Percentiles rank a stretch among this genome's conserved stretches.
Conservation (phyloP, 805 yeast genomes). For the Lachancea meyersii region DNA sequence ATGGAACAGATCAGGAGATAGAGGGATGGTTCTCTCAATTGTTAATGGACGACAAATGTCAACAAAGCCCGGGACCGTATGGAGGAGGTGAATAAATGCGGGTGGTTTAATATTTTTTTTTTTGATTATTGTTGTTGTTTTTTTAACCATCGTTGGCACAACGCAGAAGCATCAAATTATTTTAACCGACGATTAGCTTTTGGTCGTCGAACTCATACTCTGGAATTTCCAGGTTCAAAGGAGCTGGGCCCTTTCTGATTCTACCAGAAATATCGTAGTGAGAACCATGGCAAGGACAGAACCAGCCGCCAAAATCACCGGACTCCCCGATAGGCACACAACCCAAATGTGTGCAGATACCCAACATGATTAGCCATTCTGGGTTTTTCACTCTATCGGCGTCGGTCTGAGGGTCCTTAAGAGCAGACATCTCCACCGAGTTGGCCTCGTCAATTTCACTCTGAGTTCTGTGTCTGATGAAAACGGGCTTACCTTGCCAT, state of each 20-base stretch:
- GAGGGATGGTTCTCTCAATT: neutral
- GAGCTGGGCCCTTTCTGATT: conserved; percentile 99
- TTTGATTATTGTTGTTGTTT: neutral
- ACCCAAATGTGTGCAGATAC: conserved; percentile 99
- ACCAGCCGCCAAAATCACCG: conserved; percentile 99
- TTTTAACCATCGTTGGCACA: too few species aligned
- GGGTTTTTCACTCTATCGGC: conserved; percentile 92
- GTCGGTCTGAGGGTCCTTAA: conserved; percentile 95
- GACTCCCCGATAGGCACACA: conserved; percentile 99
- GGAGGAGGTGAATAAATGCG: neutral
- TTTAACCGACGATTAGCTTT: conserved; percentile 81
- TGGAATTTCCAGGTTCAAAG: conserved; percentile 96
- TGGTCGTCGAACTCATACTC: conserved; percentile 81
- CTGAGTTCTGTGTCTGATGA: conserved; percentile 96
- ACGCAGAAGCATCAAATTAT: too few species aligned
- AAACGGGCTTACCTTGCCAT: conserved; percentile 99
- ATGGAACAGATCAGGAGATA: neutral
- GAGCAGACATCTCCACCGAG: conserved; percentile 59
- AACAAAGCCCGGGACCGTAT: neutral
- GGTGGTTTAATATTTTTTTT: neutral
- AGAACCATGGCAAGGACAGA: conserved; percentile 99
- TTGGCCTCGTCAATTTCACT: conserved; percentile 94
- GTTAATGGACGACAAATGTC: neutral
- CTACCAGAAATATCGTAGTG: conserved; percentile 99
- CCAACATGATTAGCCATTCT: conserved; percentile 98